phyloP scores from a whole-genome alignment of 2,329 filamentous ascomycete species.

The Chrysoporthe cubensis region DNA sequence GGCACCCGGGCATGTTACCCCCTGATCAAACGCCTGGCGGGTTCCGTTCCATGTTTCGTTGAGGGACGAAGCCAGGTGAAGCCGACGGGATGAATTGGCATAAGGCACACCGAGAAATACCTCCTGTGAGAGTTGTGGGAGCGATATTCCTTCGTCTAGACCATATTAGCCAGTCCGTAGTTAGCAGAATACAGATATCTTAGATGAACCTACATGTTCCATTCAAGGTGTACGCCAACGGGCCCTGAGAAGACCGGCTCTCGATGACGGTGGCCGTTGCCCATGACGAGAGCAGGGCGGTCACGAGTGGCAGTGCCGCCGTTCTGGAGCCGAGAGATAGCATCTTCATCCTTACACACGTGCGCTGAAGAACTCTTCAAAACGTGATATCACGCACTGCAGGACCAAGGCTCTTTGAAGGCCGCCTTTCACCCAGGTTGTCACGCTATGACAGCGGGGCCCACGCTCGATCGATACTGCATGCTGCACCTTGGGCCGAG shows the following conservation, averaged over 20 bases:
- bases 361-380: background rate
- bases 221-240: conserved; percentile 4
- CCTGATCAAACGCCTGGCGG: background rate
- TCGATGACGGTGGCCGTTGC: background rate
- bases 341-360: background rate
- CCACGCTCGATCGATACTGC: background rate
- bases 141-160: conserved; percentile 3
- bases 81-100: conserved; percentile 11
- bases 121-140: conserved; percentile 7
- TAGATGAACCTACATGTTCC: conserved; percentile 4
- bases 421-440: background rate
- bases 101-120: conserved; percentile 5
- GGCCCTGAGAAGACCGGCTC: background rate
- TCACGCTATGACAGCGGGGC: background rate
- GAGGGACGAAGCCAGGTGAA: conserved; percentile 8
- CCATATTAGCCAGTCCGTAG: background rate
- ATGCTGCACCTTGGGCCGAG: background rate
- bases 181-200: background rate
- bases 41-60: conserved; percentile 12
- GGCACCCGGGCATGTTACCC: conserved; percentile 4
- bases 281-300: background rate
- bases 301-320: background rate
- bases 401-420: background rate
- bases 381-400: background rate
- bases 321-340: background rate